These are phyloP conservation scores for Meredithiella fracta DNA, from an alignment of 2,329 filamentous ascomycete genomes.

Conservation along the genomic window DNA sequence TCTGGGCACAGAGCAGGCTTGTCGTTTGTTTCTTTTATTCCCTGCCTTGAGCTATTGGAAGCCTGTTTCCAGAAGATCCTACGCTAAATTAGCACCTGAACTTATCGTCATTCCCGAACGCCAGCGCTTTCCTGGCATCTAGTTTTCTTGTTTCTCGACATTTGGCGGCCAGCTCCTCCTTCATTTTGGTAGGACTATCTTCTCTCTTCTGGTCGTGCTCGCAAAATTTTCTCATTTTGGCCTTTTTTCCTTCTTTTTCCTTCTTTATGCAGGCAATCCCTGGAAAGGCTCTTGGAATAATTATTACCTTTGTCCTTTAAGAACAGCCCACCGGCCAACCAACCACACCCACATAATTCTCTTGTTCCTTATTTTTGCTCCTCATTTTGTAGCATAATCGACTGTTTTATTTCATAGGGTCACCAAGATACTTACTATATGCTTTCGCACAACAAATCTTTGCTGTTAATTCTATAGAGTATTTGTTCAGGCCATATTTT, in stretches of 20 bases:
- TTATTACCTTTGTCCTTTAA: not conserved
- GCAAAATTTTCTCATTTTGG: not conserved
- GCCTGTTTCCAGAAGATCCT: not conserved
- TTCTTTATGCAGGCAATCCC: not conserved
- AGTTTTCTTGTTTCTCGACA: no score
- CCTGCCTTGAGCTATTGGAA: not conserved
- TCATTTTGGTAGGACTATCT: not conserved
- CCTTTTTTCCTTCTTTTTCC: not conserved
- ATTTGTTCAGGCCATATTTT: no score
- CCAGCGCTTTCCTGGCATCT: not conserved
- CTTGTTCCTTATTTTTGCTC: not conserved
- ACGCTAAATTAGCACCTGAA: not conserved
- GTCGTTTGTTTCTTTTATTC: not conserved
- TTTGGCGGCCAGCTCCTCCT: not conserved
- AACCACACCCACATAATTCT: not conserved
- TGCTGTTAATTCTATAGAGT: no score
- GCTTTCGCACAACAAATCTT: no score
- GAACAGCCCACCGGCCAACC: not conserved
- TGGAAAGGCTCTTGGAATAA: not conserved
- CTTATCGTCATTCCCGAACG: not conserved
- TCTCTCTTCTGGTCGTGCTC: not conserved
- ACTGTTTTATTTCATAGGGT: not conserved
- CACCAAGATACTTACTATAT: no score
- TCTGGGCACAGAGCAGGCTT: not conserved
- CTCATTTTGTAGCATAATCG: not conserved